These are phyloP conservation scores for Rhizoclosmatium sp. DNA, from an alignment of 192 early-diverging fungal species.

Conservation along the genomic window DNA sequence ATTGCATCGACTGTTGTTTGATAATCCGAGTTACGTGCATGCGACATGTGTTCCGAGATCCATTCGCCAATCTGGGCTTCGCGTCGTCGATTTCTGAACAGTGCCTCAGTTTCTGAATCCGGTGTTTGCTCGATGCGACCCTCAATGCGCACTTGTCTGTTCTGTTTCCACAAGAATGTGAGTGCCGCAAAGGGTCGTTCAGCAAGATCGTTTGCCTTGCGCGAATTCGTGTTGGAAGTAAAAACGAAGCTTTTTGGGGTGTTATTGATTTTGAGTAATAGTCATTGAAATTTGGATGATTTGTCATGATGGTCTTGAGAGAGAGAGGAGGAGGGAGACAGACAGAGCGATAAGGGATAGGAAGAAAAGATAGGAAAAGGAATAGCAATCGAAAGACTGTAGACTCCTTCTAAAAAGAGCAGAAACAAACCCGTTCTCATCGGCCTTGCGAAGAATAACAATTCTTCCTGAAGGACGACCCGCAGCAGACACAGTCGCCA, in stretches of 20 bases:
- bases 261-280: too few species aligned
- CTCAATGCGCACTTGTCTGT: constrained; percentile 8
- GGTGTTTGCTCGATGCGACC: not conserved
- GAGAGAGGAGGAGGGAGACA: not conserved
- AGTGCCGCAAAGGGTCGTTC: not conserved
- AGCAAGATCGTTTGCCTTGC: not conserved
- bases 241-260: not conserved
- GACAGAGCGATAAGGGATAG: not conserved
- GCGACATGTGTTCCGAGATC: not conserved
- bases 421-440: not conserved
- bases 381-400: not conserved
- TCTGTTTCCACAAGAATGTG: not conserved
- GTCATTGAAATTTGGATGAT: not conserved
- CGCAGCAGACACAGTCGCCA: not conserved
- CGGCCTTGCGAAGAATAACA: not conserved
- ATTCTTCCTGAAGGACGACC: not conserved
- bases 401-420: not conserved
- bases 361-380: not conserved
- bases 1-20: not conserved
- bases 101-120: not conserved
- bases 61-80: constrained; percentile 24
- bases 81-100: not conserved
- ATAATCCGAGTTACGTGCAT: not conserved
- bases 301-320: not conserved
- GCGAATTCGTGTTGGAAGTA: not conserved